These are phyloP conservation scores for Dacryopinax spathularia DNA, from an alignment of 768 basidiomycete species.

Conservation along the genomic window DNA sequence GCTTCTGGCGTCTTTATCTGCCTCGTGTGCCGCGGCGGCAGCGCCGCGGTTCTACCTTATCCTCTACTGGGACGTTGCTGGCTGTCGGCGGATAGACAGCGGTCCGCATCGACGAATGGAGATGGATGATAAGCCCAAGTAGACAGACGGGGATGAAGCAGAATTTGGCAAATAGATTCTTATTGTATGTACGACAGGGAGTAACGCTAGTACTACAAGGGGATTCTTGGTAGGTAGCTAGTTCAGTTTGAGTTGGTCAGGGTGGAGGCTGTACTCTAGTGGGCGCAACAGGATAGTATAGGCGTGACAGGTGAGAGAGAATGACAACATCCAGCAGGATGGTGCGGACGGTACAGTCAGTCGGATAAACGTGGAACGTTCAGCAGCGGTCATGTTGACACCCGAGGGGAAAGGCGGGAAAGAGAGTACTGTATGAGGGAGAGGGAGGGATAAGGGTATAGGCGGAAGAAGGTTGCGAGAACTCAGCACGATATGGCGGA, in stretches of 20 bases:
- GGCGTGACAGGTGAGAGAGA: background rate
- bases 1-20: conserved; percentile 4
- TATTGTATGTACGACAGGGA: background rate
- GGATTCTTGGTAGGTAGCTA: conserved; percentile 2
- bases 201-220: background rate
- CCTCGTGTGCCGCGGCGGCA: background rate
- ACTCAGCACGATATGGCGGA: background rate
- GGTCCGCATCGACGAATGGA: background rate
- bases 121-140: background rate
- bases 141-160: background rate
- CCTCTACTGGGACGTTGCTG: background rate
- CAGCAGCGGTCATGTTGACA: conserved; percentile 2
- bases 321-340: conserved; percentile 2
- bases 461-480: background rate
- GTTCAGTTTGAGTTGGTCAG: too few species aligned
- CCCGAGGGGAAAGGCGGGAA: background rate
- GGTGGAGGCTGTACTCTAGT: conserved; percentile 3
- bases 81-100: background rate
- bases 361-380: conserved; percentile 5
- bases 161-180: background rate
- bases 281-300: conserved; percentile 1
- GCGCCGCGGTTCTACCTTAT: too few species aligned
- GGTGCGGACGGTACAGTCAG: too few species aligned
- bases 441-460: background rate
- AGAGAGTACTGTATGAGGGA: too few species aligned